phyloP scores from a whole-genome alignment of 306 rosid species.

The Lablab purpureus region DNA sequence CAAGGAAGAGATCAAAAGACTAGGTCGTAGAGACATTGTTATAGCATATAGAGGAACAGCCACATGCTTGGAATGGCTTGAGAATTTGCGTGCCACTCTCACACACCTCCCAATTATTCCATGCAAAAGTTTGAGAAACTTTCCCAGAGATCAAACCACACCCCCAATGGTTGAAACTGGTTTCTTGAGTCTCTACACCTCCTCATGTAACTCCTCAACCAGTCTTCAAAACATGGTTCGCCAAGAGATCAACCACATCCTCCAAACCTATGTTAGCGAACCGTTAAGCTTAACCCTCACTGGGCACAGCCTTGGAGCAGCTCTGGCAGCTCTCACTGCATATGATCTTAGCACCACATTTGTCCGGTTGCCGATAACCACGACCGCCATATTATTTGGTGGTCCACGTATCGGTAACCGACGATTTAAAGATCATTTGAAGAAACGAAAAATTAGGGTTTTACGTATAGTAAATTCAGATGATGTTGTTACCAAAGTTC shows the following conservation, averaged over 20 bases:
- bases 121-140: background rate
- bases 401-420: too few relatives aligned
- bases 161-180: constrained; percentile 9
- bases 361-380: background rate
- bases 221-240: background rate
- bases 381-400: background rate
- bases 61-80: constrained; percentile 17
- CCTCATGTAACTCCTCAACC: background rate
- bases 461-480: background rate
- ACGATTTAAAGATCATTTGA: too few relatives aligned
- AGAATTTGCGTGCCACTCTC: constrained; percentile 22
- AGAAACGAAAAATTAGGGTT: too few relatives aligned
- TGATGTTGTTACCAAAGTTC: background rate
- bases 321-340: background rate
- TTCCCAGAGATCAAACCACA: background rate
- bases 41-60: constrained; percentile 17
- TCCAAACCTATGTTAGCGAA: background rate
- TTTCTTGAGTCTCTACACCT: constrained; percentile 2
- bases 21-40: constrained; percentile 12
- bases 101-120: constrained; percentile 5
- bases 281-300: background rate
- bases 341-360: background rate
- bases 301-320: constrained; percentile 11
- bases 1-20: constrained; percentile 10
- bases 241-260: background rate